A percentile compares a stretch with the other conserved stretches of the same genome.
phyloP scores from a whole-genome alignment of 2,329 filamentous ascomycete genomes.

The Akanthomyces muscarius region DNA sequence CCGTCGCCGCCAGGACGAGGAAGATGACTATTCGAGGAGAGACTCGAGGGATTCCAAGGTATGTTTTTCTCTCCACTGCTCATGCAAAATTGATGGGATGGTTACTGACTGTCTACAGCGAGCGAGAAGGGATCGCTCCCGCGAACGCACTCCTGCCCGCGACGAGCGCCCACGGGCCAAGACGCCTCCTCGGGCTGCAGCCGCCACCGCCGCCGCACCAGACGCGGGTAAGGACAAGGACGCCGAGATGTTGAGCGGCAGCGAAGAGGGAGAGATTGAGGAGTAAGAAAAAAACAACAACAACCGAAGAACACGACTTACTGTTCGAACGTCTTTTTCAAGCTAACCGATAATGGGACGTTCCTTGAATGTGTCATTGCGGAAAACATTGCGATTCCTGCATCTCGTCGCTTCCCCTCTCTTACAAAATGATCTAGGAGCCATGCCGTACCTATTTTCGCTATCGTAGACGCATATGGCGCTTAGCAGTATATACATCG shows the following conservation, averaged over 20 bases:
- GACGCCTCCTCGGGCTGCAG: slow-evolving; percentile 41
- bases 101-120: slow-evolving; percentile 42
- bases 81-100: not conserved
- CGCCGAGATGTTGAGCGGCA: slow-evolving; percentile 63
- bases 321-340: not conserved
- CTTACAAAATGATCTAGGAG: not conserved
- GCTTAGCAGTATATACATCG: not conserved
- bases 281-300: slow-evolving; percentile 45
- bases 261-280: slow-evolving; percentile 97
- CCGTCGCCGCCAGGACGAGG: slow-evolving; percentile 74
- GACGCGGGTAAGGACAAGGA: slow-evolving; percentile 31
- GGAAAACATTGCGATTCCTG: not conserved
- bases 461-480: slow-evolving; percentile 8
- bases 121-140: slow-evolving; percentile 53
- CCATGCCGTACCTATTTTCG: not conserved
- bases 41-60: slow-evolving; percentile 67
- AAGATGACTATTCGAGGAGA: slow-evolving; percentile 62
- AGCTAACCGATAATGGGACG: not conserved
- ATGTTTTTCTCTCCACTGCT: slow-evolving; percentile 21
- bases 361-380: not conserved
- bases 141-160: slow-evolving; percentile 58
- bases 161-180: slow-evolving; percentile 55
- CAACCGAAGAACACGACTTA: not conserved
- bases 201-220: slow-evolving; percentile 17
- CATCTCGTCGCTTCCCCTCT: not conserved